Conservation (phyloP, 768 basidiomycete species). For the Sutorius australiensis region DNA sequence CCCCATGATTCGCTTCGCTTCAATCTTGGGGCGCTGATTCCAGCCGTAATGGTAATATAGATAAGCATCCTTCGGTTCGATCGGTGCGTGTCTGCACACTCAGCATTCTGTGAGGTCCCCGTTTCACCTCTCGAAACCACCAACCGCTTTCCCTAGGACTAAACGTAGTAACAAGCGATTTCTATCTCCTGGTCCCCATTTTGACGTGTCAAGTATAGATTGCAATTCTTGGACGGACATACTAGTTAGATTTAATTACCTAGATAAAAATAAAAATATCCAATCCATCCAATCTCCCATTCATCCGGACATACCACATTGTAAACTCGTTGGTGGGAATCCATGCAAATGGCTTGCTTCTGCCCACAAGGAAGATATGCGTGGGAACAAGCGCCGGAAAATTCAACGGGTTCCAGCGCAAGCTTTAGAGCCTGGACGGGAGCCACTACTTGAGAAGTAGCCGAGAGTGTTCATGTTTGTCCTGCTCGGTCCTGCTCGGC, state of each 20-base stretch:
- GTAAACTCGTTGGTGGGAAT: too few species aligned
- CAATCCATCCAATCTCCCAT: too few species aligned
- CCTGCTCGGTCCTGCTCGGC: too few species aligned
- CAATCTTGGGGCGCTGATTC: background rate
- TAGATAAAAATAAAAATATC: too few species aligned
- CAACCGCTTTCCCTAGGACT: background rate
- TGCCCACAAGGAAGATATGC: background rate
- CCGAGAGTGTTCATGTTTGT: too few species aligned
- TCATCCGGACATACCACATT: background rate
- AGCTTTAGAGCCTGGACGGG: too few species aligned
- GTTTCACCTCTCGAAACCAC: background rate
- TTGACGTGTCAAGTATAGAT: background rate
- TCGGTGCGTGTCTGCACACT: background rate
- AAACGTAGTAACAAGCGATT: background rate
- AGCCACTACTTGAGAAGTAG: too few species aligned
- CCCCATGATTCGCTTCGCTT: background rate
- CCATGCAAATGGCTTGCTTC: background rate
- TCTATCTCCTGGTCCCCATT: background rate
- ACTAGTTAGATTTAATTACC: too few species aligned
- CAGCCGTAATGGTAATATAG: background rate
- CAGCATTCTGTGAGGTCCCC: background rate
- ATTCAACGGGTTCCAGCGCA: background rate
- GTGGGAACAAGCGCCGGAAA: slow-evolving; percentile 1
- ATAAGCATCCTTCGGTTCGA: background rate
- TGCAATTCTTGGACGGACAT: too few species aligned